These are phyloP conservation scores for Cladochytrium replicatum DNA, from an alignment of 192 early-diverging fungal species.

Conservation along the genomic window DNA sequence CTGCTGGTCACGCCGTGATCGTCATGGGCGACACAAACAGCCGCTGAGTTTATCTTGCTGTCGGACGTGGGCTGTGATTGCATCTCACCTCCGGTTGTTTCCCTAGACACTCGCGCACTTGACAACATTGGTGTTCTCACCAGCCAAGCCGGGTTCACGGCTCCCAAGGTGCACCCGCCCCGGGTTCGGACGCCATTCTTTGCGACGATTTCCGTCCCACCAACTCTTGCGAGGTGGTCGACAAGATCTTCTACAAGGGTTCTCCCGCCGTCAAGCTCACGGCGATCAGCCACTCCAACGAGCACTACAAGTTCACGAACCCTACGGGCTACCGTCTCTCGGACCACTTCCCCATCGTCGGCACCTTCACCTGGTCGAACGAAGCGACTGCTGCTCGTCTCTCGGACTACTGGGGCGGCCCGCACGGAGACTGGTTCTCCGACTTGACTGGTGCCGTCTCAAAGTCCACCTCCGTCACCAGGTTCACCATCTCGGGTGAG, in stretches of 20 bases:
- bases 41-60: no score
- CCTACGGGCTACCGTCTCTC: background rate
- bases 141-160: background rate
- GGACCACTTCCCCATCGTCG: conserved; percentile 12
- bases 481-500: no score
- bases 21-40: conserved; percentile 19
- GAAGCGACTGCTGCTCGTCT: no score
- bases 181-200: background rate
- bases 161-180: conserved; percentile 2
- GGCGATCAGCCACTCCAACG: background rate
- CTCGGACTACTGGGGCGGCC: no score
- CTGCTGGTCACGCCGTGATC: conserved; percentile 10
- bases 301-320: conserved; percentile 4
- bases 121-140: conserved; percentile 6
- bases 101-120: conserved; percentile 10
- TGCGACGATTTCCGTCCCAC: background rate
- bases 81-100: no score
- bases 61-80: no score
- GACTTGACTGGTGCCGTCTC: no score
- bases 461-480: no score
- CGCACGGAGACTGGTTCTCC: no score
- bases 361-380: no score
- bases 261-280: background rate
- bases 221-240: conserved; percentile 8
- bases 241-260: conserved; percentile 13